Base-by-base conservation (phyloP, 2,329 filamentous ascomycete genomes). In the Nemania serpens region DNA sequence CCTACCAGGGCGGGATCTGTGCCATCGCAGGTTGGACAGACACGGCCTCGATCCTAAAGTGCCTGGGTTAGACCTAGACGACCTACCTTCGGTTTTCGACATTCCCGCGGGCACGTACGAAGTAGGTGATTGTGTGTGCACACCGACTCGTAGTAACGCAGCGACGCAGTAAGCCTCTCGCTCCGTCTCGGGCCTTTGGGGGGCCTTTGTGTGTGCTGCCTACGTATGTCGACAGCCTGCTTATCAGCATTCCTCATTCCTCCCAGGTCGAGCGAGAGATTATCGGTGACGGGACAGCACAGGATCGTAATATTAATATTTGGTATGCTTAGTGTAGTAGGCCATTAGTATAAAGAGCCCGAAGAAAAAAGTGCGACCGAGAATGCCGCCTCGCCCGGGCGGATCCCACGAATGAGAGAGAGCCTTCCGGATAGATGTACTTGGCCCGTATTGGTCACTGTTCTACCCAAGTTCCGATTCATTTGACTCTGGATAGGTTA, bases 141-240 rank as follows among this genome's bases (percentile, higher is more conserved):
- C 46, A 25, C n/a, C 37, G 42, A 58, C 49, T 55, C 13, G 59
- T 37, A 58, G 54, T 29, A 3, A 4, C 25, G 25, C 25, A 29
- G 25, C 25, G 7, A 29, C 62, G 46, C 55, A 64, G 62, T 62
- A 61, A 64, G 62, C 62, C 55, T 64, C 46, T 58, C 47, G 41
- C 41, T 3, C 36, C 36, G 11, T 39, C 25, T 11, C 56, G 57
- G 52, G 29, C 58, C 61, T 48, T 60, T 56, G 36, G 34, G 29
- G 43, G 29, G 9, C 17, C 25, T 29, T 29, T 29, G 25, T 29
- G 25, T 29, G 25, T 29, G 25, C 25, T 29, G 25, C 25, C 25
- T 29, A 29, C 29, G 46, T 42, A 43, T 39, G 36, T 50, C 29
- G 47, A 51, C 47, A 53, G 46, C 53, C 57, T 55, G 53, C 63